Evolutionary conservation across 306 rosid genomes (phyloP).

Genomic region (Fragaria vesca): DNA sequence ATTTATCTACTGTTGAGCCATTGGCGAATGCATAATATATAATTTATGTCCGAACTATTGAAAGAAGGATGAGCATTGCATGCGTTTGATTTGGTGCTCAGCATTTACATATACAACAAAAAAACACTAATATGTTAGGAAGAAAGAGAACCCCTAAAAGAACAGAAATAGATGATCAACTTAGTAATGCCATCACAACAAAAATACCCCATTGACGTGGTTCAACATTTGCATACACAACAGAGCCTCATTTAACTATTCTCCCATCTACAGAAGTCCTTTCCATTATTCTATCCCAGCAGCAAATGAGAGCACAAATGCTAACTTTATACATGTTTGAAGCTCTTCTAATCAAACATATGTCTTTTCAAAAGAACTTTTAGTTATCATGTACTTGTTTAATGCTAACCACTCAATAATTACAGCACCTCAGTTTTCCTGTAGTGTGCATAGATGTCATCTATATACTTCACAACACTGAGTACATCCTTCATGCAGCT

Average conservation of each 20-base stretch:
- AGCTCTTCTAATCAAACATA: neutral
- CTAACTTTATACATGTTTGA: neutral
- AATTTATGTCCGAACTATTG: neutral
- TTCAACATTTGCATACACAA: neutral
- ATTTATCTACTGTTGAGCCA: neutral
- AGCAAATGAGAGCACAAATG: no score
- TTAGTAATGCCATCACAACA: neutral
- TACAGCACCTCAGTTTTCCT: slow-evolving; percentile 46
- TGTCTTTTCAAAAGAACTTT: neutral
- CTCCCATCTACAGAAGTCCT: neutral
- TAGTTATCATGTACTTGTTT: neutral
- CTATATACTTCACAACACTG: slow-evolving; percentile 50
- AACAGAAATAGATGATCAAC: neutral
- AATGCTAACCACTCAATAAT: neutral
- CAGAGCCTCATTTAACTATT: neutral
- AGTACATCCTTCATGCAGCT: slow-evolving; percentile 33
- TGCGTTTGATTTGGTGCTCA: neutral
- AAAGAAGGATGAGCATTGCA: neutral
- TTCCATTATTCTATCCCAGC: neutral
- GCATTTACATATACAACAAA: neutral
- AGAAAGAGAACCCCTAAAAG: neutral
- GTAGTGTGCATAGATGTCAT: slow-evolving; percentile 43
- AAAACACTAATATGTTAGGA: neutral
- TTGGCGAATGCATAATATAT: neutral
- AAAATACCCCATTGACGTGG: neutral